Evolutionary conservation across 257 asterid genomes (phyloP), one percentile per base, ranked within the genome.

Genomic region (Solanum dulcamara): DNA sequence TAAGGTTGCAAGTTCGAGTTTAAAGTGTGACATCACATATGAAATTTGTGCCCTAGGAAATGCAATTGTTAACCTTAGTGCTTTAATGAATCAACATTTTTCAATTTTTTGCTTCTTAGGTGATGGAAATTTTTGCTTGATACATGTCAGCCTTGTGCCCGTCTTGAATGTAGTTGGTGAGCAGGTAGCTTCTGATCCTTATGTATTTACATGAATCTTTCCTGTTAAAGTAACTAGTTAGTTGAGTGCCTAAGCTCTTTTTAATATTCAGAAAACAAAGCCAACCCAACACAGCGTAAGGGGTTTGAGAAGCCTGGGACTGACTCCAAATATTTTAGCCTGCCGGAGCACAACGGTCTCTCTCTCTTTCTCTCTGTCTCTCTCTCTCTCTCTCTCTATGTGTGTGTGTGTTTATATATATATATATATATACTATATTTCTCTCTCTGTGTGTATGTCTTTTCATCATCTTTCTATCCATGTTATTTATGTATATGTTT

Each of bases 71-170:
- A 35, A 24, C 1, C 59, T 30, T 38, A 50, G 10, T 81, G 26
- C 37, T 32, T 14, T 71, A 28, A 57, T 70, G 22, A 48, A n/a
- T 30, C 1, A 37, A 42, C 24, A 2, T 30, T 2, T 44, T 81
- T 42, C 68, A 26, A 72, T 62, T 86, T 50, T 51, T 84, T 30
- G 18, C 64, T 59, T 90, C 79, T 85, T 87, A 93, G 97, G 97
- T 83, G 92, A 88, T 86, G 97, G 95, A 38, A 93, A 93, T 87
- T 92, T 93, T 87, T 93, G 97, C 90, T 89, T 93, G 89, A 90
- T 92, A 86, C 97, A 93, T 89, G 97, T 93, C 86, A 93, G 97
- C 90, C 93, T 93, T 87, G 97, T 93, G 85, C 97, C 97, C n/a
- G 96, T 93, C 83, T 87, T 93, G 35, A 84, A 84, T 85, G 97